phyloP scores from a whole-genome alignment of 805 yeast genomes.

The Danielia oregonensis region DNA sequence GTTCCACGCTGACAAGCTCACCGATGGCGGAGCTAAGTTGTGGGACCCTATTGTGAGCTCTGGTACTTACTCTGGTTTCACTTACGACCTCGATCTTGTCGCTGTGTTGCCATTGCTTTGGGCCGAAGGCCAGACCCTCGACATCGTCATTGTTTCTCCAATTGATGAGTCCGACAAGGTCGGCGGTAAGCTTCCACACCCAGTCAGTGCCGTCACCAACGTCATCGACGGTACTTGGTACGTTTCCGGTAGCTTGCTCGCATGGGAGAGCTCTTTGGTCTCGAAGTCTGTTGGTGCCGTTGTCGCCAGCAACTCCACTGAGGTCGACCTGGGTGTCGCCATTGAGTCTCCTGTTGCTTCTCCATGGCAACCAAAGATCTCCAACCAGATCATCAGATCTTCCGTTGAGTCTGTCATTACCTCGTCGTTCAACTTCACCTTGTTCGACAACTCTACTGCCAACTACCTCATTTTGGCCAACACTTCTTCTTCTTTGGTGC shows the following conservation, averaged over 20 bases:
- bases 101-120: slow-evolving; percentile 26
- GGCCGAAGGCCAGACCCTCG: slow-evolving; percentile 18
- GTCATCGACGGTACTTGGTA: slow-evolving; percentile 21
- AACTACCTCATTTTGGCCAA: slow-evolving; percentile 14
- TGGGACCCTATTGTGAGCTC: slow-evolving; percentile 26
- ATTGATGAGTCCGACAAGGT: slow-evolving; percentile 12
- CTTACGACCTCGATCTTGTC: slow-evolving; percentile 24
- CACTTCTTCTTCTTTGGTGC: slow-evolving; percentile 2
- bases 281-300: slow-evolving; percentile 16
- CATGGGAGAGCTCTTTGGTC: slow-evolving; percentile 20
- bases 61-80: slow-evolving; percentile 24
- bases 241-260: slow-evolving; percentile 24
- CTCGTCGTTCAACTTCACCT: slow-evolving; percentile 23
- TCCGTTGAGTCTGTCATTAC: slow-evolving; percentile 11
- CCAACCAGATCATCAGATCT: slow-evolving; percentile 19
- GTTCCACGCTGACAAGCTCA: slow-evolving; percentile 21
- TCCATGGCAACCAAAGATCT: slow-evolving; percentile 17
- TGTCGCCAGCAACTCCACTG: slow-evolving; percentile 8
- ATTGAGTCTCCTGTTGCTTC: slow-evolving; percentile 20
- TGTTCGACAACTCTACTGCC: slow-evolving; percentile 18
- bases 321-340: slow-evolving; percentile 18
- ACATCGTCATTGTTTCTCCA: slow-evolving; percentile 24
- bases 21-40: slow-evolving; percentile 9
- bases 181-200: slow-evolving; percentile 15
- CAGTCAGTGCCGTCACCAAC: slow-evolving; percentile 12